Percentiles rank a stretch among this genome's conserved stretches.
phyloP scores from a whole-genome alignment of 208 protist species.

The Jaenimonas drosophilae region DNA sequence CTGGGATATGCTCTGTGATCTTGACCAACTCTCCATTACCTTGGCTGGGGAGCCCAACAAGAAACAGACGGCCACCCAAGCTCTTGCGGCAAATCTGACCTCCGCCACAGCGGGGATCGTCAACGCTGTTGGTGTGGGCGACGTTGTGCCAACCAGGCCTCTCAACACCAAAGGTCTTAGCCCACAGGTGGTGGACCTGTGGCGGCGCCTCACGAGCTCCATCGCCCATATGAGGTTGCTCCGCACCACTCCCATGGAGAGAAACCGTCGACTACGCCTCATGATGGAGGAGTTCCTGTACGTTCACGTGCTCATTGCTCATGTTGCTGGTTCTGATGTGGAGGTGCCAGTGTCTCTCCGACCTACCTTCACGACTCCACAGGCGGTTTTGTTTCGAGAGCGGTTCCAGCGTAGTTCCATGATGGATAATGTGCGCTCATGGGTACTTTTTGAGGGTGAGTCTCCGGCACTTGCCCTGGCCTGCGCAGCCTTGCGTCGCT shows the following conservation, averaged over 20 bases:
- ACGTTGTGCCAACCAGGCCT: background rate
- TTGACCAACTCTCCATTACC: no score
- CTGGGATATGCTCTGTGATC: conserved; percentile 68
- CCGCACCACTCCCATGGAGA: conserved; percentile 24
- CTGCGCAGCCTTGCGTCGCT: conserved; percentile 40
- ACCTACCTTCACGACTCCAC: conserved; percentile 20
- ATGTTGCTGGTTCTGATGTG: conserved; percentile 7
- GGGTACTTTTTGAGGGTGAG: conserved; percentile 26
- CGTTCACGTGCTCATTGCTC: conserved; percentile 19
- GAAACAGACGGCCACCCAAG: conserved; percentile 5
- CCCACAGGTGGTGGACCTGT: conserved; percentile 15
- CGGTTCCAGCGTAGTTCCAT: conserved; percentile 28
- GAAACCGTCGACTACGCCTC: conserved; percentile 27
- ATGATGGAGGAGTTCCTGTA: conserved; percentile 51
- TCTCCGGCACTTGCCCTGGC: conserved; percentile 21
- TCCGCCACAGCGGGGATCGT: conserved; percentile 21
- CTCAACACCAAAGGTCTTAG: conserved; percentile 10
- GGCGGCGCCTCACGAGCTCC: conserved; percentile 18
- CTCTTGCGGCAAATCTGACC: conserved; percentile 17
- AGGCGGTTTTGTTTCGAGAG: conserved; percentile 9
- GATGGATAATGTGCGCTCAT: conserved; percentile 15
- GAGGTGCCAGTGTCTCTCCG: conserved; percentile 16
- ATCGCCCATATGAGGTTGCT: conserved; percentile 36
- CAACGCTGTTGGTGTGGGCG: conserved; percentile 18
- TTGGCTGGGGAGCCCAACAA: no score